A percentile compares a stretch with the other conserved stretches of the same genome.
phyloP scores from a whole-genome alignment of 2,329 filamentous ascomycete genomes.

The Ophioceras dolichostomum region DNA sequence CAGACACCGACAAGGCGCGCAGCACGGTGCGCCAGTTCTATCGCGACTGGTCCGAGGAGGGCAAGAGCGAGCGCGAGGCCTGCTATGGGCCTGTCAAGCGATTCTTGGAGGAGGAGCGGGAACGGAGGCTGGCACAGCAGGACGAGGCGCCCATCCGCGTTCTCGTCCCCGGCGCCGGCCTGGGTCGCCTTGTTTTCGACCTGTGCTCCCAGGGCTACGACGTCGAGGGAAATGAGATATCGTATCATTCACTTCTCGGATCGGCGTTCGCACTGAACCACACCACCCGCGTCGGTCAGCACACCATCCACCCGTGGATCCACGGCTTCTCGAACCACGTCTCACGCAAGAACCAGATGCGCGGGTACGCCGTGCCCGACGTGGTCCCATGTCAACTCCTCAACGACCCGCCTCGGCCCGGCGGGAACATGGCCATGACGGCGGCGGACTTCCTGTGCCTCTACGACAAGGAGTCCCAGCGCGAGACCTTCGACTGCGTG shows the following conservation, averaged over 20 bases:
- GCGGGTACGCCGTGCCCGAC: conserved; percentile 65
- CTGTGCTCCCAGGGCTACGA: conserved; percentile 61
- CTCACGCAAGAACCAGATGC: conserved; percentile 62
- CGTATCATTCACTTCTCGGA: conserved; percentile 89
- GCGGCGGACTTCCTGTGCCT: conserved; percentile 87
- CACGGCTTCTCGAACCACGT: conserved; percentile 80
- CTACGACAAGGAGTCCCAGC: conserved; percentile 55
- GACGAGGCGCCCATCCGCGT: conserved; percentile 41
- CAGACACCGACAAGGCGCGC: conserved; percentile 80
- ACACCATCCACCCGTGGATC: conserved; percentile 74
- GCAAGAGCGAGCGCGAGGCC: conserved; percentile 57
- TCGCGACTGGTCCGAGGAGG: conserved; percentile 83
- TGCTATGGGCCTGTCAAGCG: conserved; percentile 65
- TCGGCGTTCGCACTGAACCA: conserved; percentile 66
- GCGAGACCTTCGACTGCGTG: conserved; percentile 63
- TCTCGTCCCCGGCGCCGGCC: conserved; percentile 78
- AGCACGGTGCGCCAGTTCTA: conserved; percentile 91
- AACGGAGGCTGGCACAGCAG: conserved; percentile 9
- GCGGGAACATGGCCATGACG: conserved; percentile 78
- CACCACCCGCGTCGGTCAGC: conserved; percentile 45
- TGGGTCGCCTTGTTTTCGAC: conserved; percentile 84
- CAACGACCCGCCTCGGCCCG: conserved; percentile 6
- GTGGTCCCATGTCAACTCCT: conserved; percentile 55
- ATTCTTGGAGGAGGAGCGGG: conserved; percentile 42
- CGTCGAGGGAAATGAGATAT: conserved; percentile 88